Base-by-base conservation (phyloP, 192 early-diverging fungal genomes). In the Coemansia sp. region DNA sequence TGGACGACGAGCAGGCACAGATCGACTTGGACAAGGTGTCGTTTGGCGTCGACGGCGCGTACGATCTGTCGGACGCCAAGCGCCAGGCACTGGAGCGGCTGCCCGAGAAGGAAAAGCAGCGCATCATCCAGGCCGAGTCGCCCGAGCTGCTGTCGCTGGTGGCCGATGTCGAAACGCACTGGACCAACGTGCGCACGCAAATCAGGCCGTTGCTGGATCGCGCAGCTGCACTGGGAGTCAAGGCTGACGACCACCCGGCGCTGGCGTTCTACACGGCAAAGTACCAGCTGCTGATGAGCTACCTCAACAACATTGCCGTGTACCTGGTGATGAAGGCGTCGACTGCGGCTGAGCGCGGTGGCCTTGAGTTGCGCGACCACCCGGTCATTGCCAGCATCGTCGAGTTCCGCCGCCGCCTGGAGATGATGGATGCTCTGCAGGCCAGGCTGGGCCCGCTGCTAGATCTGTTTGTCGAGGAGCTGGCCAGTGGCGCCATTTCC, bases 221-320 rank as follows among this genome's bases (percentile, higher is more conserved):
- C 17, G 75, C 74, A 0, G 53, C 43, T 3, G 46, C 22, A 6
- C 44, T 74, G 50, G 72, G 69, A 11, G 57, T 75, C 42, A 58
- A 66, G 26, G 32, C 68, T 3, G 64, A 66, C 24, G 67, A 66
- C 21, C 70, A 72, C 50, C 81, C 81, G 27, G 81, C 76, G 29
- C 65, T 80, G 44, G 73, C 76, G 15, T 75, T 83, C 34, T 71
- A 67, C 53, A 59, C 70, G 37, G 68, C 73, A 39, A 63, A 68
- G 58, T 75, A 79, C 64, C 81, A 83, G 69, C 67, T 76, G 53
- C 48, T 90, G 21, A 81, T 88, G 67, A 85, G 86, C 59, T 95
- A 95, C 61, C 71, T 95, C 59, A 91, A 88, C 63, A 98, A 98
- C 67, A 83, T 95, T 59, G 84, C 93, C 6, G 95, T 94, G 60